Percentiles rank a stretch among this genome's conserved stretches.
phyloP scores from a whole-genome alignment of 1,139 yeast species.

The Zhuliangozyma blackwelliae region DNA sequence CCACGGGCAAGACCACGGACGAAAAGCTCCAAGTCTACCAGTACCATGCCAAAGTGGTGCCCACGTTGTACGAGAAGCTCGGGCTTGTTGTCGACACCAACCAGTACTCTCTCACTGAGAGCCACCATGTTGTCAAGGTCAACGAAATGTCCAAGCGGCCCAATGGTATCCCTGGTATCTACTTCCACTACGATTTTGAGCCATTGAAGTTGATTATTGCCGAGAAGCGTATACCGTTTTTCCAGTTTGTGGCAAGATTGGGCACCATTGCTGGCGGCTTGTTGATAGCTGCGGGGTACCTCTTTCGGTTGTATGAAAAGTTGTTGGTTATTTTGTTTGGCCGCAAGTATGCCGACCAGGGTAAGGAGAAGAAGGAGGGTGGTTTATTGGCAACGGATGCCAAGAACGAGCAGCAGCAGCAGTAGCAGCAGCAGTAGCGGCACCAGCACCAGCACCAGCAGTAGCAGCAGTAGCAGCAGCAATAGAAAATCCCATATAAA shows the following conservation, averaged over 20 bases:
- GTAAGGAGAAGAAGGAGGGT: slow-evolving; percentile 48
- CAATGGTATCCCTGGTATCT: slow-evolving; percentile 67
- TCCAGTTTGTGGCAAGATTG: slow-evolving; percentile 71
- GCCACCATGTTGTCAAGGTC: slow-evolving; percentile 22
- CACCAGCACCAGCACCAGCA: too few relatives aligned
- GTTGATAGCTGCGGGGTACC: slow-evolving; percentile 48
- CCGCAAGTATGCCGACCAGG: slow-evolving; percentile 46
- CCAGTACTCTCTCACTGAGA: slow-evolving; percentile 79
- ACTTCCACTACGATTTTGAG: slow-evolving; percentile 81
- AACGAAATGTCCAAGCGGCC: slow-evolving; percentile 20
- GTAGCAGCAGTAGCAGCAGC: too few relatives aligned
- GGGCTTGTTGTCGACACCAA: slow-evolving; percentile 75
- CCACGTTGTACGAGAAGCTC: slow-evolving; percentile 68
- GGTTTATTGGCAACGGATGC: slow-evolving; percentile 14
- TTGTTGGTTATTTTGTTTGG: slow-evolving; percentile 44
- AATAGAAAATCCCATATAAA: too few relatives aligned
- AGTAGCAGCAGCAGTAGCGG: too few relatives aligned
- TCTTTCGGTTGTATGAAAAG: slow-evolving; percentile 48
- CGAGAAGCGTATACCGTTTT: slow-evolving; percentile 72
- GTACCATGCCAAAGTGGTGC: slow-evolving; percentile 77
- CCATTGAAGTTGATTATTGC: slow-evolving; percentile 68
- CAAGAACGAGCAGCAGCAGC: too few relatives aligned
- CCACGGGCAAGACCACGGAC: slow-evolving; percentile 54
- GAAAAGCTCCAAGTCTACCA: slow-evolving; percentile 46
- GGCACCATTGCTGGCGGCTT: slow-evolving; percentile 80